A percentile compares a stretch with the other conserved stretches of the same genome.
Evolutionary conservation across 2,329 filamentous ascomycete genomes (phyloP).

Genomic region (Pseudogymnoascus sp.): DNA sequence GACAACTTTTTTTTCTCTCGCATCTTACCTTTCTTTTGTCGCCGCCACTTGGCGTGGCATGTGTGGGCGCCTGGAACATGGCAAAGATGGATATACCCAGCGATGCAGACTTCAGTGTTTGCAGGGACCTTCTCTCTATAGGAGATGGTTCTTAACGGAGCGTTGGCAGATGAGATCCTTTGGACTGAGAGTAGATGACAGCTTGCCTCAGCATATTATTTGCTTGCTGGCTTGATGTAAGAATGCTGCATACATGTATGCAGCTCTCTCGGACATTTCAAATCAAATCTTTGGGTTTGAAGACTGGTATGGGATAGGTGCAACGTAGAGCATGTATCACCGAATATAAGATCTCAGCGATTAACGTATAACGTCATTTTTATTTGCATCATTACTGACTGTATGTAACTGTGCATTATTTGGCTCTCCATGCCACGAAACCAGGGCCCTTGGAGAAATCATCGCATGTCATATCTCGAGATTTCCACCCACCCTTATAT

Average conservation of each 20-base stretch:
- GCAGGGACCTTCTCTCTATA: slow-evolving; percentile 64
- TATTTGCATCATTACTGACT: slow-evolving; percentile 1
- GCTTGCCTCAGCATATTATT: slow-evolving; percentile 6
- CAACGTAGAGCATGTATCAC: neutral
- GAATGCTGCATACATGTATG: neutral
- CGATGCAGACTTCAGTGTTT: slow-evolving; percentile 68
- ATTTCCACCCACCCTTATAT: neutral
- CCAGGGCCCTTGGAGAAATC: neutral
- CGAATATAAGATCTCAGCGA: neutral
- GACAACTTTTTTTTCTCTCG: slow-evolving; percentile 11
- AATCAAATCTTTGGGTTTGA: neutral
- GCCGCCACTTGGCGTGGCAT: neutral
- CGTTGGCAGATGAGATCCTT: slow-evolving; percentile 47
- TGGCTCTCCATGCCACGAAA: neutral
- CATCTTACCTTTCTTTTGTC: slow-evolving; percentile 12
- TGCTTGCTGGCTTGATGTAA: slow-evolving; percentile 2
- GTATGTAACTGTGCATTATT: slow-evolving; percentile 3
- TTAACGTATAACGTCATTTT: neutral
- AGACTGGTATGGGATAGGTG: neutral
- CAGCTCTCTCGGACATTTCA: slow-evolving; percentile 1
- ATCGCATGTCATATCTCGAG: neutral
- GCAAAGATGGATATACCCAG: slow-evolving; percentile 39
- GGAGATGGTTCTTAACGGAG: slow-evolving; percentile 72
- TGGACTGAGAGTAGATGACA: slow-evolving; percentile 3
- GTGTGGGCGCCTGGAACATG: neutral